Conservation (phyloP, 2,329 filamentous ascomycete genomes). For the Trichoderma simmonsii region DNA sequence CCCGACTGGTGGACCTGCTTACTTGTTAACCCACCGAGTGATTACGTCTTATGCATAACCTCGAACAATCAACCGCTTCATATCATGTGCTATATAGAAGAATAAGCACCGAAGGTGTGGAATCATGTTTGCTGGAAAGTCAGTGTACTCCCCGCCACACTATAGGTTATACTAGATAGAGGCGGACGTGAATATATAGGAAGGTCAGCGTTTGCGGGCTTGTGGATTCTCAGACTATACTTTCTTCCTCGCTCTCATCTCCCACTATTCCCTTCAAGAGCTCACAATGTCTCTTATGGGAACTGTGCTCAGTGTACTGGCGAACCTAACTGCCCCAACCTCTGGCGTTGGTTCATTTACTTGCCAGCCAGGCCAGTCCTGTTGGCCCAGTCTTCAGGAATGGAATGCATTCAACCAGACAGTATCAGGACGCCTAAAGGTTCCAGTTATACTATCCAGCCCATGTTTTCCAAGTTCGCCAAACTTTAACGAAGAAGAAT, state of each 20-base stretch:
- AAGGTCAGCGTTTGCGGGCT: not conserved
- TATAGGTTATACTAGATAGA: not conserved
- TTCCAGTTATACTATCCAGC: not conserved
- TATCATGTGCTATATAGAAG: not conserved
- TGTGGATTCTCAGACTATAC: not conserved
- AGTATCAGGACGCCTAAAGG: not conserved
- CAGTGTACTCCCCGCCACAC: not conserved
- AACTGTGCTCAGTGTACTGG: not conserved
- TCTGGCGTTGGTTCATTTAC: not conserved
- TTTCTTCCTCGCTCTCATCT: not conserved
- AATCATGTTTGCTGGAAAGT: not conserved
- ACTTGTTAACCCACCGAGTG: not conserved
- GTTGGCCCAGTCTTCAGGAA: not conserved
- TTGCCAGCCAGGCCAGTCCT: not conserved
- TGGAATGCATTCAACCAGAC: not conserved
- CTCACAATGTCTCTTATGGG: not conserved
- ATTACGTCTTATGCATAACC: not conserved
- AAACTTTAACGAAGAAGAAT: not conserved
- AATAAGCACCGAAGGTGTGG: not conserved
- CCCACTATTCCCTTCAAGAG: not conserved
- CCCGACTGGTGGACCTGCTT: not conserved
- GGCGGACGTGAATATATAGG: not conserved
- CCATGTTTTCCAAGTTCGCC: not conserved
- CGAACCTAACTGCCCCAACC: not conserved
- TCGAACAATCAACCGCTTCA: not conserved